Percentiles rank a stretch among this genome's conserved stretches.
Evolutionary conservation across 2,329 filamentous ascomycete genomes (phyloP).

Genomic region (Daldinia sp.): DNA sequence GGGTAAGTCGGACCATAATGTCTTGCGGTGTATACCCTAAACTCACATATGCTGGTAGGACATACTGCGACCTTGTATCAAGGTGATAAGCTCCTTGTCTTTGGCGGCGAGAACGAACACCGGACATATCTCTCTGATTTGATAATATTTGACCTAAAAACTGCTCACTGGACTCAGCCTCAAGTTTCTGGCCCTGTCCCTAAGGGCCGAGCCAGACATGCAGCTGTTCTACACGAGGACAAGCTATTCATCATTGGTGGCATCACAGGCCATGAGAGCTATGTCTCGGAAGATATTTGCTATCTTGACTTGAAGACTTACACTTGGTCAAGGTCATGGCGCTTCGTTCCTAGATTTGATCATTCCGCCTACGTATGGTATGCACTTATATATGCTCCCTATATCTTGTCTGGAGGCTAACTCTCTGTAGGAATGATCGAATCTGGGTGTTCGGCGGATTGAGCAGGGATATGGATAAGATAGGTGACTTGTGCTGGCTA

Average conservation of each 20-base stretch:
- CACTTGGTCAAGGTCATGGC: slow-evolving; percentile 97
- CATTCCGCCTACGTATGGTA: slow-evolving; percentile 92
- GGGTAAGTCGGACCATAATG: slow-evolving; percentile 65
- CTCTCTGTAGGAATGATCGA: slow-evolving; percentile 66
- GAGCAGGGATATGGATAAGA: slow-evolving; percentile 96
- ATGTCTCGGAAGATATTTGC: slow-evolving; percentile 94
- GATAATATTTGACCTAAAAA: slow-evolving; percentile 94
- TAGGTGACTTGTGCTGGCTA: slow-evolving; percentile 95
- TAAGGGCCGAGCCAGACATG: slow-evolving; percentile 89
- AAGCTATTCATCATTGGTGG: slow-evolving; percentile 96
- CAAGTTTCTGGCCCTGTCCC: slow-evolving; percentile 85
- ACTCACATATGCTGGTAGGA: slow-evolving; percentile 58
- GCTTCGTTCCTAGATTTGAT: slow-evolving; percentile 93
- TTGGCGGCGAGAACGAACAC: slow-evolving; percentile 98
- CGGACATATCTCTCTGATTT: slow-evolving; percentile 94
- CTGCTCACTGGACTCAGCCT: slow-evolving; percentile 94
- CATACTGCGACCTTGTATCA: slow-evolving; percentile 95
- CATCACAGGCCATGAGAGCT: slow-evolving; percentile 91
- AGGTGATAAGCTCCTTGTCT: slow-evolving; percentile 94
- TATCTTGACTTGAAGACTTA: slow-evolving; percentile 97
- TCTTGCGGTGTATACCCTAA: slow-evolving; percentile 3
- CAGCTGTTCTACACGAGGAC: slow-evolving; percentile 93
- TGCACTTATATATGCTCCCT: slow-evolving; percentile 7
- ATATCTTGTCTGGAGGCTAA: slow-evolving; percentile 30
- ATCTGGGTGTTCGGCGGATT: slow-evolving; percentile 97